Evolutionary conservation across 352 stramenopile species (phyloP), one percentile per base, ranked within the genome.

Genomic region (Phytophthora pisi): DNA sequence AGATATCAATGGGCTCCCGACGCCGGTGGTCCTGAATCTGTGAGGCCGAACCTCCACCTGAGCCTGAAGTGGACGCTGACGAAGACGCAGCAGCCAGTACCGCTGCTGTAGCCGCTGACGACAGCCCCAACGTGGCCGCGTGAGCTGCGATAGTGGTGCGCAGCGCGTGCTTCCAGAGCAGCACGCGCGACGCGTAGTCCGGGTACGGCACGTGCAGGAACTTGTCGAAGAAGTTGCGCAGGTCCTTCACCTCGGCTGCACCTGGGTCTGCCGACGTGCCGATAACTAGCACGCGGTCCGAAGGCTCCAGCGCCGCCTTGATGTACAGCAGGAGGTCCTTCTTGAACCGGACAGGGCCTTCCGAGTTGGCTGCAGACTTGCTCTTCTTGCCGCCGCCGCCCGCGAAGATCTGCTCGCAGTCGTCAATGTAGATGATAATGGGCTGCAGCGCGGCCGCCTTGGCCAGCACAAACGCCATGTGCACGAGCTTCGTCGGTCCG

Each of bases 401-500:
- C 1, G 88, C 77, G 51, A 97, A 97, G 30, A 98, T 84, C 61
- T 98, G 83, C 49, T 98, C 92, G 57, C 87, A 97, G 15, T 98
- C 79, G 65, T 98, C 93, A 3, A 98, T 95, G 75, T 98, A 98
- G 57, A 98, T 93, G 16, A 98, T 86, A 28, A 97, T 86, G 4
- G 94, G 96, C 62, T 91, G 83, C 30, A 98, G 76, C 9, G 71
- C 68, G n/a, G 81, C 47, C 26, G 97, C 87, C 58, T 93, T 97
- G 20, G 95, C 92, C 40, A 99, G 74, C 43, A 88, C 72, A 61
- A 98, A 98, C n/a, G 84, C 87, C 91, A 98, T 98, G 76, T 99
- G 96, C 30, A 98, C 76, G 28, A 98, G 80, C 66, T 98, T 98
- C 1, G 91, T 98, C 0, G 93, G 85, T 0, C 91, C 94, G 5